Conservation (phyloP, 2,329 filamentous ascomycete genomes). For the Decorospora gaudefroyi region DNA sequence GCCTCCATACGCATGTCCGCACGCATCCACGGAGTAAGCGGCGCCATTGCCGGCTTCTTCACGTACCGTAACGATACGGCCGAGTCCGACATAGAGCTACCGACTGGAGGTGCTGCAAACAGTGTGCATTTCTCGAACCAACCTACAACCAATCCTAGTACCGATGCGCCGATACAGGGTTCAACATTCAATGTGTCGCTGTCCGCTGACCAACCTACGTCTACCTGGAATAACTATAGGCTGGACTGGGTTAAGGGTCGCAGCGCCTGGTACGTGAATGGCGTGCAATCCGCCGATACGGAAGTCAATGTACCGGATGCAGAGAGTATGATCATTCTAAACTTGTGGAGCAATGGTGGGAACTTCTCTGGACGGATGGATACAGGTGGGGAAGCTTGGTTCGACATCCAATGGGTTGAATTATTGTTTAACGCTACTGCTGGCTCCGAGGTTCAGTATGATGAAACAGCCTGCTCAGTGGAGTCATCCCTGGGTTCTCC, state of each 20-base stretch:
- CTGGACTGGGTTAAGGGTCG: constrained; percentile 13
- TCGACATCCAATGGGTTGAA: constrained; percentile 20
- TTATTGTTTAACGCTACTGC: constrained; percentile 16
- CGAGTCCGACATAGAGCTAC: constrained; percentile 21
- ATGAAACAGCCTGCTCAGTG: neutral
- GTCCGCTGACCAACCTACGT: neutral
- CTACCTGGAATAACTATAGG: constrained; percentile 18
- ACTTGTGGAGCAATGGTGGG: constrained; percentile 20
- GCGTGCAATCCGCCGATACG: constrained; percentile 2
- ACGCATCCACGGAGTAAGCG: constrained; percentile 14
- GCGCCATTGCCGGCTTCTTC: constrained; percentile 18
- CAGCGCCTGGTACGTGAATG: constrained; percentile 21
- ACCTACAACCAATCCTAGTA: constrained; percentile 10
- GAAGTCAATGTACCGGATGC: constrained; percentile 10
- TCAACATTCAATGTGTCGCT: constrained; percentile 17
- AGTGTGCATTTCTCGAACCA: constrained; percentile 17
- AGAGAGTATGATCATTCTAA: constrained; percentile 15
- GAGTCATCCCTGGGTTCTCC: constrained; percentile 9
- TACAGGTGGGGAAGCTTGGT: constrained; percentile 9
- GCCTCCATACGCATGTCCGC: constrained; percentile 16
- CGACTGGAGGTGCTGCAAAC: constrained; percentile 4
- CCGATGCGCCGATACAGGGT: constrained; percentile 10
- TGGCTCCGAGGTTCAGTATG: accelerated
- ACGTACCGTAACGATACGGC: constrained; percentile 17
- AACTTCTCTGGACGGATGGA: constrained; percentile 14